phyloP scores from a whole-genome alignment of 441 rosid genomes.

The Populus trichocarpa region DNA sequence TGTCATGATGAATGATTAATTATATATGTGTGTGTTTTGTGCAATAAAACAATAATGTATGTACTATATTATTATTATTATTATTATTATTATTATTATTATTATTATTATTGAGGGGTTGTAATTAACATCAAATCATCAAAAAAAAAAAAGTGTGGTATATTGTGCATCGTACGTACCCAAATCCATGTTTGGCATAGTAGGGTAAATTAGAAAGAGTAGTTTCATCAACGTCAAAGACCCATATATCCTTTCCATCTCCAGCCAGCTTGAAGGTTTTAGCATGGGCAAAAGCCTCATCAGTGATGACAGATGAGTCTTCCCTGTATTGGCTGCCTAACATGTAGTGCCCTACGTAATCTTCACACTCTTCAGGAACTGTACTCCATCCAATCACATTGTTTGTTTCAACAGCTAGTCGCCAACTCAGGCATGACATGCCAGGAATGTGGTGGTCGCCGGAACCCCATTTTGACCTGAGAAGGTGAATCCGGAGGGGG shows the following conservation, averaged over 20 bases:
- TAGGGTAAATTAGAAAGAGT: slow-evolving; percentile 56
- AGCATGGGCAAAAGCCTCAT: slow-evolving; percentile 39
- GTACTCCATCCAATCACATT: slow-evolving; percentile 38
- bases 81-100: no score
- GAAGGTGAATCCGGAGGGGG: slow-evolving; percentile 34
- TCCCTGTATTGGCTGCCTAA: slow-evolving; percentile 38
- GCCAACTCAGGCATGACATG: slow-evolving; percentile 53
- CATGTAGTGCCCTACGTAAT: slow-evolving; percentile 58
- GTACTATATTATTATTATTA: no score
- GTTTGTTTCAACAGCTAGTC: slow-evolving; percentile 53
- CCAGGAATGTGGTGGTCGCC: slow-evolving; percentile 14
- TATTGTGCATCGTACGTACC: slow-evolving; percentile 12
- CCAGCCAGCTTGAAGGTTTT: slow-evolving; percentile 29
- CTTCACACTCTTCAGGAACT: slow-evolving; percentile 45
- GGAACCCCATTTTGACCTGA: slow-evolving; percentile 33
- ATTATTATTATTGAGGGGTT: no score
- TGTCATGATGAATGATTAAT: no score
- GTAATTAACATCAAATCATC: no score
- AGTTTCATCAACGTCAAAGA: slow-evolving; percentile 64
- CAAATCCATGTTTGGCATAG: slow-evolving; percentile 52
- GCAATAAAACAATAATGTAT: no score
- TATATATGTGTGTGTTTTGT: no score
- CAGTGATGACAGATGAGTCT: slow-evolving; percentile 39
- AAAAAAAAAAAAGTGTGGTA: background rate
- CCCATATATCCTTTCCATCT: slow-evolving; percentile 49